These are phyloP conservation scores for Chytriomyces confervae DNA, from an alignment of 192 early-diverging fungal genomes.

Conservation along the genomic window DNA sequence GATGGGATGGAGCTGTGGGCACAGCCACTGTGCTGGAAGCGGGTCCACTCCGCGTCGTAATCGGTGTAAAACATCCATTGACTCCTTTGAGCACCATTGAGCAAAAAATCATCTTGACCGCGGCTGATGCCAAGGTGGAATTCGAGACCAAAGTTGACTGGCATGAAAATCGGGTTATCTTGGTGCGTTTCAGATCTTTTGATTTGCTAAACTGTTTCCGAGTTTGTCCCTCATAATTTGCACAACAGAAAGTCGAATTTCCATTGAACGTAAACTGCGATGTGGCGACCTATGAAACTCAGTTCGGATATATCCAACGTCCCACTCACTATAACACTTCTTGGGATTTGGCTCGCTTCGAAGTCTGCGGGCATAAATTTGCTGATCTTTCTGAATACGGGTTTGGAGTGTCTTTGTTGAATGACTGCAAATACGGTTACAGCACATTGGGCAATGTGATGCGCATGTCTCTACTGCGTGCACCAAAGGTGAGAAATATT, in stretches of 20 bases:
- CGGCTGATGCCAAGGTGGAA: slow-evolving; percentile 75
- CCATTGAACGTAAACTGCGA: slow-evolving; percentile 84
- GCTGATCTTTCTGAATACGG: slow-evolving; percentile 96
- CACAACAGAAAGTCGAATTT: slow-evolving; percentile 86
- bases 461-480: slow-evolving; percentile 82
- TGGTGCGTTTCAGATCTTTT: slow-evolving; percentile 53
- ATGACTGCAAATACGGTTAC: slow-evolving; percentile 98
- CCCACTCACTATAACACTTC: slow-evolving; percentile 96
- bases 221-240: slow-evolving; percentile 3
- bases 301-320: slow-evolving; percentile 88
- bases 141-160: slow-evolving; percentile 91
- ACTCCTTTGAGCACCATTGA: slow-evolving; percentile 68
- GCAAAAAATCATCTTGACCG: slow-evolving; percentile 80
- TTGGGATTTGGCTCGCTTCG: slow-evolving; percentile 92
- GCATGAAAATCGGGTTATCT: slow-evolving; percentile 87
- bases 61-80: slow-evolving; percentile 70
- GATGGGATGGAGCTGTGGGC: slow-evolving; percentile 63
- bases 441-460: slow-evolving; percentile 81
- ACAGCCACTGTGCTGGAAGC: slow-evolving; percentile 68
- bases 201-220: neutral
- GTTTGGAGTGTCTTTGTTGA: slow-evolving; percentile 91
- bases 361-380: slow-evolving; percentile 97
- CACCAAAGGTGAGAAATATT: slow-evolving; percentile 71
- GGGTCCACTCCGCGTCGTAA: slow-evolving; percentile 81
- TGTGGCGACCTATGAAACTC: slow-evolving; percentile 92